Conservation (phyloP, 305 asterid species). For the Ajuga reptans region DNA sequence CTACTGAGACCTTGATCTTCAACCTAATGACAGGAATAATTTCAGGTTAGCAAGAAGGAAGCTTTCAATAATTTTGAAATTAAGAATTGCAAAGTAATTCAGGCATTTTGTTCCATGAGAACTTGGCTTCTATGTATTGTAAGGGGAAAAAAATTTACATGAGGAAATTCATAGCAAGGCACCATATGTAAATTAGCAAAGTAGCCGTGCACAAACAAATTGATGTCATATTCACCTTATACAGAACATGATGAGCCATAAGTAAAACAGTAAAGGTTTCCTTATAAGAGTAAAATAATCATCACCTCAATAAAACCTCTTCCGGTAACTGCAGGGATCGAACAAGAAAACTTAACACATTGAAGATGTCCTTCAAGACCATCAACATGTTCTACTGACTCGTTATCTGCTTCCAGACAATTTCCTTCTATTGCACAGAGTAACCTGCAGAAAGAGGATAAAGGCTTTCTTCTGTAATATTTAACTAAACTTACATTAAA, state of each 20-base stretch:
- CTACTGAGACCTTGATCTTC: conserved; percentile 65
- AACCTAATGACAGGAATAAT: conserved; percentile 35
- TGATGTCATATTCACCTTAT: not conserved
- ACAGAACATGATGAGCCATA: conserved; percentile 12
- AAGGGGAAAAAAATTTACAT: not conserved
- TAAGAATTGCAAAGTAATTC: not conserved
- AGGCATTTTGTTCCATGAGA: not conserved
- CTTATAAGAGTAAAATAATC: not conserved
- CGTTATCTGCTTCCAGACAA: conserved; percentile 43
- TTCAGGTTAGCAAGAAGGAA: conserved; percentile 12
- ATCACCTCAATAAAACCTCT: conserved; percentile 80
- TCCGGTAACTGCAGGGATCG: conserved; percentile 53
- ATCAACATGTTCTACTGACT: conserved; percentile 33
- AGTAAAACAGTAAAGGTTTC: not conserved
- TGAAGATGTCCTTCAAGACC: conserved; percentile 34
- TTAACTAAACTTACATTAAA: not conserved
- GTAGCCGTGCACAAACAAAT: not conserved
- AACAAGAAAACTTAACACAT: conserved; percentile 41
- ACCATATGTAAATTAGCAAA: conserved; percentile 8
- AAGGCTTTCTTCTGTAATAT: not conserved
- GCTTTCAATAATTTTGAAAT: not conserved
- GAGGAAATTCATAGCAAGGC: not conserved
- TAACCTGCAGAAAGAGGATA: conserved; percentile 35
- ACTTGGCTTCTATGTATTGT: not conserved
- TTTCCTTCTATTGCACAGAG: conserved; percentile 63